Evolutionary conservation across 768 basidiomycete genomes (phyloP).

Genomic region (Tulasnella sp.): DNA sequence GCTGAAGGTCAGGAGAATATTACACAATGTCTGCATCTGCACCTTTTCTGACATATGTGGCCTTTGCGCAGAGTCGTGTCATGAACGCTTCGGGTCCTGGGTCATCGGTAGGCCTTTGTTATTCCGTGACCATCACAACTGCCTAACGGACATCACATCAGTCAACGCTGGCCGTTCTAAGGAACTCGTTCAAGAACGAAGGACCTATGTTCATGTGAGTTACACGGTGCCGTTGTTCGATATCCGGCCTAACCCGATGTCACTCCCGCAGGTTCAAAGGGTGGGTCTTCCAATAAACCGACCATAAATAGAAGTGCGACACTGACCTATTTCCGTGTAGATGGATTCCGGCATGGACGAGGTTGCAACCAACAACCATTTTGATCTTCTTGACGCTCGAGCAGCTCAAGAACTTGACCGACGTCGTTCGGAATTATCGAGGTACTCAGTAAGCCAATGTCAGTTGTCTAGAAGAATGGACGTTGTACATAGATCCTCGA

Average conservation of each 20-base stretch:
- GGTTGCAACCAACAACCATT: constrained; percentile 78
- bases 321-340: constrained; percentile 2
- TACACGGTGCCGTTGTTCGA: neutral
- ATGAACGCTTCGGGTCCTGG: constrained; percentile 84
- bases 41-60: neutral
- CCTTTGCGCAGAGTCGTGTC: constrained; percentile 49
- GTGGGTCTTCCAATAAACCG: neutral
- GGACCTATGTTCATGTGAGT: constrained; percentile 66
- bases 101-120: constrained; percentile 41
- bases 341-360: constrained; percentile 78
- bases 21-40: neutral
- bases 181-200: constrained; percentile 52
- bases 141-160: constrained; percentile 21
- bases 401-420: constrained; percentile 16
- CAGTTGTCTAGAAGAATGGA: neutral
- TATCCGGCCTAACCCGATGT: neutral
- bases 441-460: too few relatives aligned
- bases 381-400: constrained; percentile 78
- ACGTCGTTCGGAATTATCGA: neutral
- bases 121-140: neutral
- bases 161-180: constrained; percentile 63
- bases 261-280: constrained; percentile 48
- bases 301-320: neutral
- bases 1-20: constrained; percentile 42
- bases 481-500: neutral